Evolutionary conservation across 1,139 yeast genomes (phyloP).

Genomic region (Lodderomyces jiufengensis): DNA sequence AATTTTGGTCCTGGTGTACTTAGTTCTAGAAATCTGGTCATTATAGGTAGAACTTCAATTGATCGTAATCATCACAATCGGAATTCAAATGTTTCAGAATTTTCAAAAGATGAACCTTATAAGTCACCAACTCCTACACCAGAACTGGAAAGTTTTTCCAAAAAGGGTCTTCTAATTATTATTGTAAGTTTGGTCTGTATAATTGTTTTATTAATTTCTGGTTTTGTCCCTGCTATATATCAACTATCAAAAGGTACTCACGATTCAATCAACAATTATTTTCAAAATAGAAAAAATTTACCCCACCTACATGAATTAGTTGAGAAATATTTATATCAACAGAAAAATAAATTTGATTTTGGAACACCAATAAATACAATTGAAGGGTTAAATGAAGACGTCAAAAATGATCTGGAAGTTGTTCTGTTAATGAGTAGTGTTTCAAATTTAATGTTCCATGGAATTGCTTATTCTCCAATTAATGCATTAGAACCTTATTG

Average conservation of each 20-base stretch:
- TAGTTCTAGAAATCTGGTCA: too few species aligned
- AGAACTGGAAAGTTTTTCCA: not conserved
- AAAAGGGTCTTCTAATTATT: not conserved
- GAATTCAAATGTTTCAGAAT: too few species aligned
- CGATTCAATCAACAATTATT: constrained; percentile 17
- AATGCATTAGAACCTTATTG: constrained; percentile 51
- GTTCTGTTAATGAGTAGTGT: constrained; percentile 27
- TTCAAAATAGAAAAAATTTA: constrained; percentile 12
- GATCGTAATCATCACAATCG: too few species aligned
- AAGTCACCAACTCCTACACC: too few species aligned
- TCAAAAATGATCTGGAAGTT: constrained; percentile 27
- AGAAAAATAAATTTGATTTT: not conserved
- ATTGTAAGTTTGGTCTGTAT: constrained; percentile 10
- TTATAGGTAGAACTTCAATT: too few species aligned
- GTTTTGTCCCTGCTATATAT: constrained; percentile 21
- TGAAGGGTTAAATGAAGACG: constrained; percentile 23
- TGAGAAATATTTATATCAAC: constrained; percentile 8
- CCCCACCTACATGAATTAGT: constrained; percentile 10
- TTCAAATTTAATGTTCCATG: constrained; percentile 40
- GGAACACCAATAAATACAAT: constrained; percentile 7
- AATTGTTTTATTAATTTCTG: constrained; percentile 16
- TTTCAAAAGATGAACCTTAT: too few species aligned
- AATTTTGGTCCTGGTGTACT: too few species aligned
- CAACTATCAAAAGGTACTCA: constrained; percentile 22
- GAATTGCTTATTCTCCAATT: constrained; percentile 59